Evolutionary conservation across 495 filamentous ascomycete genomes (phyloP), one percentile per base, ranked within the genome.

Genomic region (Elasticomyces elasticus): DNA sequence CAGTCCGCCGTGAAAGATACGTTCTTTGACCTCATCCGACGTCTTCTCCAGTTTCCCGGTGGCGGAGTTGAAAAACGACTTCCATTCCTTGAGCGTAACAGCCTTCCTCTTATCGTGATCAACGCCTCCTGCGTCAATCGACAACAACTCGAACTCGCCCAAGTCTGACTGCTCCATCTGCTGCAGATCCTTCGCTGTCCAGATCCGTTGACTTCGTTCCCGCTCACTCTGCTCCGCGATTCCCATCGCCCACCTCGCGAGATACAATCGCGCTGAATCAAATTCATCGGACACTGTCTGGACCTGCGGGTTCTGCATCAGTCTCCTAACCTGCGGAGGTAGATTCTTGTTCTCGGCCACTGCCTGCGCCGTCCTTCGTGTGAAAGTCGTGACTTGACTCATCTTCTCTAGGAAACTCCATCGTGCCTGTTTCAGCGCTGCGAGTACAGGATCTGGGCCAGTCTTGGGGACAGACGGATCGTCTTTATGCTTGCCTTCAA

Each of bases 161-260:
- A 98, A 87, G 28, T 86, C 84, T 47, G 86, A 94, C 54, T 96
- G 84, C 67, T 98, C 92, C 68, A 94, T 83, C 65, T 92, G 90
- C 55, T 97, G 76, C 15, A 95, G 83, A 71, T 98, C 92, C 62
- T 82, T 82, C 4, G 87, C 90, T 0, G 89, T 94, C 84, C 88
- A 98, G 60, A 95, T 94, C 33, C 89, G 75, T 66, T 86, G 81
- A 50, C 79, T 87, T 28, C 81, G 67, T 48, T 98, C 92, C 37
- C 79, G 74, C 65, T 98, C 92, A 62, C 89, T 87, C 71, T 97
- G 92, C 67, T 98, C 92, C 0, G 91, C 89, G 50, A 98, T 94
- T 0, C 87, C 94, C 92, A 97, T 97, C 0, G 92, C 92, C 92
- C 92, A 98, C 42, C 92, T 76, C 2, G 92, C 92, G 22, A 98